phyloP scores from a whole-genome alignment of 176 grass and related monocot genomes.

The Cenchrus purpureus region DNA sequence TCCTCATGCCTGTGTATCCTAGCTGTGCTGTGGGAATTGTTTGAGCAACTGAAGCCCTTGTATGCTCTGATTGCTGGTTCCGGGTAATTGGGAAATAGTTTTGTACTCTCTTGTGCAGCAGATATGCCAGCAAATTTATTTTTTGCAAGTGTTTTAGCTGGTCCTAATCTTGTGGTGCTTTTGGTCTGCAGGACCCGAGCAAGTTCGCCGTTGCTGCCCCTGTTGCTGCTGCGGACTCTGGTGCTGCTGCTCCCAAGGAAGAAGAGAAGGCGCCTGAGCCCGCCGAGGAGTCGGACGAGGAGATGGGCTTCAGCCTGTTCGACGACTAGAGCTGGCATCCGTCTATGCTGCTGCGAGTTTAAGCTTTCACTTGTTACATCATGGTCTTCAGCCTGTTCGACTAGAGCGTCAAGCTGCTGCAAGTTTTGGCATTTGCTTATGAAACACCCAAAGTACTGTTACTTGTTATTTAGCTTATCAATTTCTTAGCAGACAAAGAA shows the following conservation, averaged over 20 bases:
- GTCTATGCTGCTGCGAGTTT: constrained; percentile 29
- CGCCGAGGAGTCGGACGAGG: constrained; percentile 56
- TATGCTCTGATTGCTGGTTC: too few species aligned
- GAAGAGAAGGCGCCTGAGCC: constrained; percentile 69
- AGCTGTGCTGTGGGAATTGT: too few species aligned
- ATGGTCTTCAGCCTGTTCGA: constrained; percentile 78
- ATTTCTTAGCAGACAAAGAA: constrained; percentile 1
- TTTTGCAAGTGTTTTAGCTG: background rate
- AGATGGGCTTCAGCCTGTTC: constrained; percentile 74
- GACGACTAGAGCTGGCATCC: constrained; percentile 37
- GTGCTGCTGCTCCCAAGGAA: constrained; percentile 44
- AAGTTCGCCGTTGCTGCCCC: constrained; percentile 71
- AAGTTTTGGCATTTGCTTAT: constrained; percentile 39
- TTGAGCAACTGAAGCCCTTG: too few species aligned
- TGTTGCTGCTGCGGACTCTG: constrained; percentile 42
- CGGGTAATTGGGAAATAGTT: too few species aligned
- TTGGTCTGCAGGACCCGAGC: constrained; percentile 62
- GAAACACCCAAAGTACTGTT: constrained; percentile 1
- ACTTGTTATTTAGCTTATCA: background rate
- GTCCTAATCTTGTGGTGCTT: background rate
- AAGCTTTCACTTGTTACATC: constrained; percentile 6
- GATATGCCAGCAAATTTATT: too few species aligned
- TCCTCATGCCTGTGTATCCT: too few species aligned
- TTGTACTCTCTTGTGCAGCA: too few species aligned
- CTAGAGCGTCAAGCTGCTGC: constrained; percentile 34